Evolutionary conservation across 495 filamentous ascomycete genomes (phyloP).

Genomic region (Aspergillus sclerotioniger): DNA sequence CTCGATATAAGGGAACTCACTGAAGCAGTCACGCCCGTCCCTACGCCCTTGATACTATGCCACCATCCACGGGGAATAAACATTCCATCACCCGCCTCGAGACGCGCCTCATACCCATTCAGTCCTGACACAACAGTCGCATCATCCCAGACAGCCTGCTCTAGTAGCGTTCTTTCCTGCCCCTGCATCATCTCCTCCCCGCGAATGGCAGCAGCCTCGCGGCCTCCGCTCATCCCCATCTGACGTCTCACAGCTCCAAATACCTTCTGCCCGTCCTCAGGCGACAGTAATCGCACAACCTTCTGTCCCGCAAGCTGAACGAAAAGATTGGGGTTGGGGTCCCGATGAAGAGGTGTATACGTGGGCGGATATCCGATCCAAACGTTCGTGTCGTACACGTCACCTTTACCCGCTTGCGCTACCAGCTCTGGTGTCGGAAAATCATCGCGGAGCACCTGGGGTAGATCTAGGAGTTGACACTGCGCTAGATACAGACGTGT

Average conservation of each 20-base stretch:
- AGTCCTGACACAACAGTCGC: constrained; percentile 15
- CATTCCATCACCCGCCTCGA: constrained; percentile 67
- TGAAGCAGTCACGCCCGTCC: constrained; percentile 61
- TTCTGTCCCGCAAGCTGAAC: constrained; percentile 78
- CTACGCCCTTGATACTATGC: constrained; percentile 84
- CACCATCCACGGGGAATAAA: constrained; percentile 95
- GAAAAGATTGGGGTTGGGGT: constrained; percentile 94
- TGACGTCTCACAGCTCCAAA: constrained; percentile 55
- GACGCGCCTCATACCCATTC: constrained; percentile 52
- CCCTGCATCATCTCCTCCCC: constrained; percentile 95
- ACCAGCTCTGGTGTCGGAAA: constrained; percentile 69
- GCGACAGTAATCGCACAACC: constrained; percentile 64
- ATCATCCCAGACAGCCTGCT: constrained; percentile 67
- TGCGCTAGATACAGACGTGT: constrained; percentile 79
- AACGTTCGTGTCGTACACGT: constrained; percentile 80
- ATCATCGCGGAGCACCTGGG: constrained; percentile 57
- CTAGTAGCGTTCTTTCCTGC: constrained; percentile 60
- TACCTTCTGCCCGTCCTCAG: constrained; percentile 55
- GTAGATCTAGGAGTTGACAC: constrained; percentile 64
- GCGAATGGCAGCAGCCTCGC: constrained; percentile 56
- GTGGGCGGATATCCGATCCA: constrained; percentile 88
- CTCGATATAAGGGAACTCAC: constrained; percentile 42
- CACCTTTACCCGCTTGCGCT: constrained; percentile 56
- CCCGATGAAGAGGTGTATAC: constrained; percentile 83
- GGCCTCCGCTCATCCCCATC: constrained; percentile 40